These are phyloP conservation scores for Peronosclerospora sorghi DNA, from an alignment of 352 stramenopile genomes.

Conservation along the genomic window DNA sequence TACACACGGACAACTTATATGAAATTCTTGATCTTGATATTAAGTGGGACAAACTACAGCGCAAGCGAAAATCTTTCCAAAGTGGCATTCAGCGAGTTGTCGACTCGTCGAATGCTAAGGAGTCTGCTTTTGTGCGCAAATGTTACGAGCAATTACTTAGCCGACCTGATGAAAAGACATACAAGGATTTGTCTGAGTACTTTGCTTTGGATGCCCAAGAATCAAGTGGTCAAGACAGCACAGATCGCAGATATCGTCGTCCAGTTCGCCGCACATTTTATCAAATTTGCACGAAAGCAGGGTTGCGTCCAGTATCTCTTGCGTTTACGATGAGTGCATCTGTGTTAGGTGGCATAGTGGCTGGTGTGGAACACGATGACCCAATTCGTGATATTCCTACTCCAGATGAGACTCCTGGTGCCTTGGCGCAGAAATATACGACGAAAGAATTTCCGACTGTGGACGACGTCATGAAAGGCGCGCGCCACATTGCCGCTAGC, in stretches of 20 bases:
- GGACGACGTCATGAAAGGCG: constrained; percentile 82
- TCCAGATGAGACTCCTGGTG: constrained; percentile 56
- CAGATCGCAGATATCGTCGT: constrained; percentile 58
- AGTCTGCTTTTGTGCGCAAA: constrained; percentile 73
- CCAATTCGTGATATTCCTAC: constrained; percentile 56
- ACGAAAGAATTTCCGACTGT: constrained; percentile 78
- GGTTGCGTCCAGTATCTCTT: constrained; percentile 49
- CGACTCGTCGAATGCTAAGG: constrained; percentile 51
- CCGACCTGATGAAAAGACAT: constrained; percentile 69
- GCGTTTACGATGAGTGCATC: constrained; percentile 83
- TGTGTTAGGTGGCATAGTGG: constrained; percentile 68
- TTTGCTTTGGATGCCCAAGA: constrained; percentile 71
- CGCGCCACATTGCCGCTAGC: constrained; percentile 78
- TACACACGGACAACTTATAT: constrained; percentile 74
- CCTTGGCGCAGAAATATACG: constrained; percentile 64
- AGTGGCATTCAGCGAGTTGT: constrained; percentile 54
- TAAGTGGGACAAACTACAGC: constrained; percentile 83
- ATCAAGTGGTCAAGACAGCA: constrained; percentile 32
- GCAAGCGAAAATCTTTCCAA: constrained; percentile 71
- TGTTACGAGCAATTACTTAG: constrained; percentile 71
- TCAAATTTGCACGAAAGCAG: constrained; percentile 81
- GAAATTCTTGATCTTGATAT: constrained; percentile 80
- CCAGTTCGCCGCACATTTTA: constrained; percentile 80
- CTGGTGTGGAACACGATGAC: constrained; percentile 59
- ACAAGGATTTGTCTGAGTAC: constrained; percentile 79